These are phyloP conservation scores for Phytophthora pisi DNA, from an alignment of 352 stramenopile species.

Conservation along the genomic window DNA sequence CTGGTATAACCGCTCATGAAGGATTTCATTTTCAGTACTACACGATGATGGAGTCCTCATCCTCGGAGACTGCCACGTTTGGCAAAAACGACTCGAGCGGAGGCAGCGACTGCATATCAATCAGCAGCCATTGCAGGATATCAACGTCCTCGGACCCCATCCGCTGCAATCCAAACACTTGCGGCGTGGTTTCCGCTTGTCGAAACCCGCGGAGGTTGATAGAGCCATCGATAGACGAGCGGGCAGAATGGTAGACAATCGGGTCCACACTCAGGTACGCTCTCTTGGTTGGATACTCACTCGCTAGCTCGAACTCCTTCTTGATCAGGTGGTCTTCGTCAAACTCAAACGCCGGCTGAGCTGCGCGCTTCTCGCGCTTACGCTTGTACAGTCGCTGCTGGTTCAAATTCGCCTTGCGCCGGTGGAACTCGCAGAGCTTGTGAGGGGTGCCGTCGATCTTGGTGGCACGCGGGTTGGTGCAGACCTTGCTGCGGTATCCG, in stretches of 20 bases:
- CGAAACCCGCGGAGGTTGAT: too few species aligned
- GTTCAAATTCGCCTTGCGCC: slow-evolving; percentile 53
- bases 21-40: not conserved
- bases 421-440: slow-evolving; percentile 64
- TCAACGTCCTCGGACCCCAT: slow-evolving; percentile 22
- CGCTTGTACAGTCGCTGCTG: slow-evolving; percentile 51
- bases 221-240: too few species aligned
- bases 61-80: not conserved
- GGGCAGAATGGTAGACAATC: too few species aligned
- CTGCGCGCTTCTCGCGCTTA: slow-evolving; percentile 17
- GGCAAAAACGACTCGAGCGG: slow-evolving; percentile 21
- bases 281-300: too few species aligned
- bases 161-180: slow-evolving; percentile 11
- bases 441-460: slow-evolving; percentile 56
- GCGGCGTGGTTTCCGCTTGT: too few species aligned
- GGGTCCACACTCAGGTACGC: too few species aligned
- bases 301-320: too few species aligned
- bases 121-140: slow-evolving; percentile 25
- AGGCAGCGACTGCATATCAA: slow-evolving; percentile 28
- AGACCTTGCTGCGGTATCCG: too few species aligned
- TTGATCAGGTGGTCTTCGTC: too few species aligned
- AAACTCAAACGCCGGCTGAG: too few species aligned
- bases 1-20: too few species aligned
- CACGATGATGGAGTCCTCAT: not conserved
- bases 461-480: slow-evolving; percentile 5